Conservation (phyloP, 257 asterid species). For the Rhazya stricta region DNA sequence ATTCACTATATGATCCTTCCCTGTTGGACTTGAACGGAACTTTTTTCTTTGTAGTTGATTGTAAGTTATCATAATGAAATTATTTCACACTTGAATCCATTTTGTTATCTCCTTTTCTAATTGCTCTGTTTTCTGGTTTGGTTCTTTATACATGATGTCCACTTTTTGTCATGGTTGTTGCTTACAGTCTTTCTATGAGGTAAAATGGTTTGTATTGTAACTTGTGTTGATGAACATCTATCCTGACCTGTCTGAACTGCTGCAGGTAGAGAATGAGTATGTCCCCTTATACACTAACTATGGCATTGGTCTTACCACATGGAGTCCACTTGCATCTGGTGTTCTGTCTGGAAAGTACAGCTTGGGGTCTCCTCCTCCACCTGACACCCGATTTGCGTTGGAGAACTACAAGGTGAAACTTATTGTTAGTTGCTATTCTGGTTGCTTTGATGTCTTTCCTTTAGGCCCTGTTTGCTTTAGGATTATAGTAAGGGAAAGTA, state of each 20-base stretch:
- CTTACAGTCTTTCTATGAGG: neutral
- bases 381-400: slow-evolving; percentile 81
- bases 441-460: neutral
- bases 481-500: neutral
- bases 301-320: slow-evolving; percentile 92
- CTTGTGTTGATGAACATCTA: neutral
- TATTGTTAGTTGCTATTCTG: neutral
- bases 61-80: neutral
- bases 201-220: neutral
- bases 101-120: neutral
- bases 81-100: neutral
- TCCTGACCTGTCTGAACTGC: slow-evolving; percentile 14
- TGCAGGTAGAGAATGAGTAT: slow-evolving; percentile 91
- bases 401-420: slow-evolving; percentile 83
- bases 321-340: slow-evolving; percentile 99
- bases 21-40: neutral
- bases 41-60: neutral
- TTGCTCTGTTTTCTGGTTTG: neutral
- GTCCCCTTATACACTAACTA: slow-evolving; percentile 73
- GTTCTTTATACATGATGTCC: neutral
- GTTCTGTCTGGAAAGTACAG: slow-evolving; percentile 86
- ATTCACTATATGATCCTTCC: neutral
- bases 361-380: slow-evolving; percentile 55
- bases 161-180: neutral
- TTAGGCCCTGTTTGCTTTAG: neutral